A percentile compares a stretch with the other conserved stretches of the same genome.
These are phyloP conservation scores for Casuarina glauca DNA, from an alignment of 306 rosid genomes.

Conservation along the genomic window DNA sequence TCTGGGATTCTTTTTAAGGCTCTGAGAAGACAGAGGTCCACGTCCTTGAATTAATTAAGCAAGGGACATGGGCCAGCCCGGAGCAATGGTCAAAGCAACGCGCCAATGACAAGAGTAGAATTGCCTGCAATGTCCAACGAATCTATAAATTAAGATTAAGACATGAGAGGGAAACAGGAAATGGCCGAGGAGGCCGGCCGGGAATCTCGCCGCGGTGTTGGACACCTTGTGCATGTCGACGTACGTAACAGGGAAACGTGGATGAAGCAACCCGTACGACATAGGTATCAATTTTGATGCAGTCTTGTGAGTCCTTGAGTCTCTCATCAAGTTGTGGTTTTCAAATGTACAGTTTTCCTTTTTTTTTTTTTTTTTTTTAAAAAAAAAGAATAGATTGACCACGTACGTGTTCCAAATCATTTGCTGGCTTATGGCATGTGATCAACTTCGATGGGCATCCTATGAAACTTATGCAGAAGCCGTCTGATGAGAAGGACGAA, in stretches of 20 bases:
- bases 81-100: neutral
- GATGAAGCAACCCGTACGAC: slow-evolving; percentile 13
- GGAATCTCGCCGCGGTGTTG: slow-evolving; percentile 54
- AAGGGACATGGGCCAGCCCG: neutral
- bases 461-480: neutral
- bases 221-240: slow-evolving; percentile 22
- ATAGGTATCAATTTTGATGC: slow-evolving; percentile 34
- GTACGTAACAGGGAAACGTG: slow-evolving; percentile 36
- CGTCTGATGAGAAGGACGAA: neutral
- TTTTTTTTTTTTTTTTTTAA: too few species aligned
- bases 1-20: neutral
- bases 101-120: neutral
- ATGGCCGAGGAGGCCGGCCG: slow-evolving; percentile 39
- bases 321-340: neutral
- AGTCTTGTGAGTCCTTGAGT: slow-evolving; percentile 32
- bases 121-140: neutral
- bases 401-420: neutral
- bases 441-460: neutral
- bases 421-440: neutral
- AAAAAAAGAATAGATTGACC: neutral
- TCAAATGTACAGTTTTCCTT: neutral
- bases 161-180: slow-evolving; percentile 23
- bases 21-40: neutral
- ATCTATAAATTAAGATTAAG: neutral
- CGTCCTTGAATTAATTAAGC: neutral